Percentiles rank a stretch among this genome's conserved stretches.
Conservation (phyloP, 768 basidiomycete genomes). For the Collybiopsis luxurians region DNA sequence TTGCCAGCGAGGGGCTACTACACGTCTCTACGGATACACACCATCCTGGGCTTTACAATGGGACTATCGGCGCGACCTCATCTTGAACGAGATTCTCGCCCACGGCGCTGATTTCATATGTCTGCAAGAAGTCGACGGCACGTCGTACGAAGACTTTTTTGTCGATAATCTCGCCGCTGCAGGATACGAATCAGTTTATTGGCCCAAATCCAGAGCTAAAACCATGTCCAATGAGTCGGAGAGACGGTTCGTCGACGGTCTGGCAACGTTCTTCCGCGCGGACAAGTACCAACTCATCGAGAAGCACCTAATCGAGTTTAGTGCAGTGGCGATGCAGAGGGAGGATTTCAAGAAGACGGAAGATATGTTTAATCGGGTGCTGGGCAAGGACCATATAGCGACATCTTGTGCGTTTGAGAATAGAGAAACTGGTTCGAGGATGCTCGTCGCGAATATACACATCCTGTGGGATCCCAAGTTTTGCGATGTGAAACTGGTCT, state of each 20-base stretch:
- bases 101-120: constrained; percentile 89
- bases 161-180: constrained; percentile 63
- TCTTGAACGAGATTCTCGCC: constrained; percentile 79
- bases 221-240: constrained; percentile 83
- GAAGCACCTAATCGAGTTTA: constrained; percentile 92
- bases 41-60: constrained; percentile 96
- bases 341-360: constrained; percentile 96
- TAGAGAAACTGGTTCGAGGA: constrained; percentile 78
- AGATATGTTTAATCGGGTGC: constrained; percentile 99
- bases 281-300: constrained; percentile 92
- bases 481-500: constrained; percentile 96
- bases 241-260: constrained; percentile 88
- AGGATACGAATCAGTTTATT: constrained; percentile 90
- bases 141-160: constrained; percentile 92
- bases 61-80: constrained; percentile 88
- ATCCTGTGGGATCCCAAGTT: constrained; percentile 91
- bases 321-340: constrained; percentile 87
- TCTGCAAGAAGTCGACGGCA: constrained; percentile 92
- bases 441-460: constrained; percentile 89
- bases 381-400: constrained; percentile 93
- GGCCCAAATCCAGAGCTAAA: constrained; percentile 90
- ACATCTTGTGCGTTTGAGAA: constrained; percentile 86
- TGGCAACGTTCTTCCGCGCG: constrained; percentile 93
- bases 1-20: constrained; percentile 87
- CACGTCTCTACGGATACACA: constrained; percentile 91